These are phyloP conservation scores for Echinosphaeria canescens DNA, from an alignment of 2,329 filamentous ascomycete genomes.

Conservation along the genomic window DNA sequence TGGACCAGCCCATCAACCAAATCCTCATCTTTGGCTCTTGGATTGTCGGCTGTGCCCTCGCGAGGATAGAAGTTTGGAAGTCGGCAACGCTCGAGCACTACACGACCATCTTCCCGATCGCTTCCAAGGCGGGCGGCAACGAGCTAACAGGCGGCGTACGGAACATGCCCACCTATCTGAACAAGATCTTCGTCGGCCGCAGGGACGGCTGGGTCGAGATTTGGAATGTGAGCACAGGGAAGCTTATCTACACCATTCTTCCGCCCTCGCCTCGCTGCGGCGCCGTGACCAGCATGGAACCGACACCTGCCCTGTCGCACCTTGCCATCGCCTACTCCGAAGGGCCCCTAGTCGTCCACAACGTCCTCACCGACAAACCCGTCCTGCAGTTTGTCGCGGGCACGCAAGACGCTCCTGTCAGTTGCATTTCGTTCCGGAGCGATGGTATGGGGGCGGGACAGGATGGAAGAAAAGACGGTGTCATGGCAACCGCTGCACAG, in stretches of 20 bases:
- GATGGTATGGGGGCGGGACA: constrained; percentile 77
- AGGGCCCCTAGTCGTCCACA: constrained; percentile 60
- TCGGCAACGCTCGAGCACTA: constrained; percentile 69
- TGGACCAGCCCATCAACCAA: constrained; percentile 50
- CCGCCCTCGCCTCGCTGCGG: constrained; percentile 54
- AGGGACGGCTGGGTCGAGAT: constrained; percentile 84
- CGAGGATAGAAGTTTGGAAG: constrained; percentile 78
- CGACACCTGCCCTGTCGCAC: constrained; percentile 64
- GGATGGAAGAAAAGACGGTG: constrained; percentile 65
- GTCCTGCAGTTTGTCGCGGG: constrained; percentile 49
- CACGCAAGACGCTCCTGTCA: constrained; percentile 42
- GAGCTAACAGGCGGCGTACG: constrained; percentile 59
- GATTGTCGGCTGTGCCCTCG: constrained; percentile 62
- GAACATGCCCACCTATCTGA: constrained; percentile 85
- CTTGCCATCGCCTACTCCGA: constrained; percentile 74
- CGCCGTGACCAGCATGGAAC: constrained; percentile 68
- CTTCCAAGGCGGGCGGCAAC: constrained; percentile 33
- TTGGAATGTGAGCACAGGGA: constrained; percentile 89
- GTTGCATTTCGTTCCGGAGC: constrained; percentile 73
- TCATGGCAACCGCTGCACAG: constrained; percentile 78
- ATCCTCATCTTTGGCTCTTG: constrained; percentile 76
- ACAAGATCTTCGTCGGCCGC: constrained; percentile 84
- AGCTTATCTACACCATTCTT: constrained; percentile 75
- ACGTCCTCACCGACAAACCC: constrained; percentile 58
- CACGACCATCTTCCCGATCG: constrained; percentile 50